Base-by-base conservation (phyloP, 1,284 basidiomycete species). In the Naganishia cerealis region DNA sequence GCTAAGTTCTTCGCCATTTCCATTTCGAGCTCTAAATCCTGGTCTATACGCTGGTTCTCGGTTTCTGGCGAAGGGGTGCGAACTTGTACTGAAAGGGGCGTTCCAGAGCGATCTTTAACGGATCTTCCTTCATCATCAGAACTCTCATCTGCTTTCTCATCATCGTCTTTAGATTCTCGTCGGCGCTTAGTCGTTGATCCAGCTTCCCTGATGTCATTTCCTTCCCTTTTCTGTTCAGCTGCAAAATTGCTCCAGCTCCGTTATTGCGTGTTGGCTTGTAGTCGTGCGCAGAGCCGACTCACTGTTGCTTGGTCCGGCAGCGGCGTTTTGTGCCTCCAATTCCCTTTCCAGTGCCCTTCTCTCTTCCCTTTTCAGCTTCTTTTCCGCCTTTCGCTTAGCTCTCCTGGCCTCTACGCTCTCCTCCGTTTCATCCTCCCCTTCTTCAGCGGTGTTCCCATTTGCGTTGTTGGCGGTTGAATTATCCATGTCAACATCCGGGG, bases 21-120 rank as follows among this genome's bases (percentile, higher is more conserved):
- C 21, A 55, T 29, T 39, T 67, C 57, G n/a, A 50, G 15, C 46
- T 50, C 46, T 12, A 21, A 71, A 67, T 29, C 53, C n/a, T 48
- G 55, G 29, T 55, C 56, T 9, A 52, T 36, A 38, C 61, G 54
- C 26, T 21, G 43, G 21, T 67, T 50, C 13, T 58, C 57, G 9
- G 52, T 57, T 24, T 53, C 62, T 15, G 53, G 57, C 36, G 57
- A 65, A 29, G 65, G 48, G 9, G 50, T 48, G 29, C 50, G 62
- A n/a, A 18, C 57, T 50, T 26, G 55, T 24, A 21, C 3, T 1
- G 0, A 83, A 83, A 0, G 87, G 86, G 3, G 90, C 26, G 76
- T 73, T 46, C 73, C 61, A n/a, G 57, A 54, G 36, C 67, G 67
- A 12, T 42, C 52, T 52, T 73, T 61, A 57, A 46, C 70, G 70